Percentiles rank a stretch among this genome's conserved stretches.
phyloP scores from a whole-genome alignment of 805 yeast genomes.

The Sugiyamaella boreocaroliniensis region DNA sequence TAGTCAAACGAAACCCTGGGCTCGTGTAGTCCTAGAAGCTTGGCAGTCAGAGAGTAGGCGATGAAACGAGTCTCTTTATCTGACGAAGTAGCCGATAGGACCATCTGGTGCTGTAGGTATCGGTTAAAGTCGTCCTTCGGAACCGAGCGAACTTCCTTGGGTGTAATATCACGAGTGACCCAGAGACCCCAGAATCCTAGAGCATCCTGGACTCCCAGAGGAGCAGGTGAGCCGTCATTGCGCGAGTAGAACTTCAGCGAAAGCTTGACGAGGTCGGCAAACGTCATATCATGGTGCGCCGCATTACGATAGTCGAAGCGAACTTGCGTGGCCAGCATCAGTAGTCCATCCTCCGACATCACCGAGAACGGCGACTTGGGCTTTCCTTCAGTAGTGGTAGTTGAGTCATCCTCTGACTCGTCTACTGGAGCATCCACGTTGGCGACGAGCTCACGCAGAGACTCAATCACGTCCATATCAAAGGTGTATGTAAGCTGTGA shows the following conservation, averaged over 20 bases:
- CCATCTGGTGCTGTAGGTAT: constrained; percentile 39
- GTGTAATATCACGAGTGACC: constrained; percentile 20
- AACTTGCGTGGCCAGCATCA: constrained; percentile 29
- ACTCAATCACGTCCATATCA: constrained; percentile 50
- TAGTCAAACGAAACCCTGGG: constrained; percentile 54
- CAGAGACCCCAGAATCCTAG: constrained; percentile 32
- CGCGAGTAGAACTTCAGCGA: constrained; percentile 16
- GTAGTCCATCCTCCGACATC: constrained; percentile 29
- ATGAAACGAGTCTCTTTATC: constrained; percentile 38
- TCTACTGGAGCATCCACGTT: constrained; percentile 27
- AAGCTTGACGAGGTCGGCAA: constrained; percentile 19
- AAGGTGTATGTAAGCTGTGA: constrained; percentile 51
- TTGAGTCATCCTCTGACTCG: constrained; percentile 27
- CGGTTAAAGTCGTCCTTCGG: constrained; percentile 29
- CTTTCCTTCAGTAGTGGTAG: not conserved
- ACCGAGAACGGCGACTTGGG: constrained; percentile 13
- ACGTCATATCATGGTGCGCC: constrained; percentile 8
- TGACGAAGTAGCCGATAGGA: constrained; percentile 32
- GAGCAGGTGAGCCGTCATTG: constrained; percentile 15
- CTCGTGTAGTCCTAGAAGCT: constrained; percentile 51
- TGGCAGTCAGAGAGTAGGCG: constrained; percentile 56
- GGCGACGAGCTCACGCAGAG: constrained; percentile 33
- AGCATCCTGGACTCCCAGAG: constrained; percentile 31
- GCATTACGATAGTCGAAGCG: constrained; percentile 23
- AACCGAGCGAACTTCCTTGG: constrained; percentile 27